These are phyloP conservation scores for Neopestalotiopsis rosae DNA, from an alignment of 2,329 filamentous ascomycete genomes.

Conservation along the genomic window DNA sequence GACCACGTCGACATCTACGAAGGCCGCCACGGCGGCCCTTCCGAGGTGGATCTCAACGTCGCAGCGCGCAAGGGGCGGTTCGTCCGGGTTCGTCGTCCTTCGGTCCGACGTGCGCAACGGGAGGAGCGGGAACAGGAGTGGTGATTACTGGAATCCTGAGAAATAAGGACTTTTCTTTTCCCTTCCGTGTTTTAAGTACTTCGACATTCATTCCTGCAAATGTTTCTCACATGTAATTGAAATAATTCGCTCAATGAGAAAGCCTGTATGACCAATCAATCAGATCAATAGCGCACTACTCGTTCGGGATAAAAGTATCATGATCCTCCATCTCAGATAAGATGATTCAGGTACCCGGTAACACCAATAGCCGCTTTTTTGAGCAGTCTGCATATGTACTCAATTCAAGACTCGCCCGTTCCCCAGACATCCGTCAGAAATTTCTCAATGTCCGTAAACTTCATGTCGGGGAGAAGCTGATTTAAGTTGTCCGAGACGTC, in stretches of 20 bases:
- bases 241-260: background rate
- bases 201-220: background rate
- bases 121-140: background rate
- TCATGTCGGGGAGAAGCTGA: slow-evolving; percentile 46
- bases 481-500: slow-evolving; percentile 50
- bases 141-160: background rate
- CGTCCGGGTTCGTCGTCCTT: slow-evolving; percentile 18
- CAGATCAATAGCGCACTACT: background rate
- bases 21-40: slow-evolving; percentile 1
- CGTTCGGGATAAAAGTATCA: background rate
- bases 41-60: slow-evolving; percentile 5
- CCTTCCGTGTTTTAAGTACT: background rate
- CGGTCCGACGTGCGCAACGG: background rate
- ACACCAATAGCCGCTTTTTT: too few relatives aligned
- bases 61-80: slow-evolving; percentile 23
- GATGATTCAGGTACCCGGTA: slow-evolving; percentile 2
- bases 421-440: slow-evolving; percentile 43
- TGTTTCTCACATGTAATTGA: background rate
- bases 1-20: slow-evolving; percentile 10
- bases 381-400: too few relatives aligned
- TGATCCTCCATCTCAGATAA: background rate
- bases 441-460: slow-evolving; percentile 45
- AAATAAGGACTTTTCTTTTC: background rate
- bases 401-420: slow-evolving; percentile 36
- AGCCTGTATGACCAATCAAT: too few relatives aligned